Evolutionary conservation across 1,139 yeast genomes (phyloP).

Genomic region (Saccharomyces hybrid): DNA sequence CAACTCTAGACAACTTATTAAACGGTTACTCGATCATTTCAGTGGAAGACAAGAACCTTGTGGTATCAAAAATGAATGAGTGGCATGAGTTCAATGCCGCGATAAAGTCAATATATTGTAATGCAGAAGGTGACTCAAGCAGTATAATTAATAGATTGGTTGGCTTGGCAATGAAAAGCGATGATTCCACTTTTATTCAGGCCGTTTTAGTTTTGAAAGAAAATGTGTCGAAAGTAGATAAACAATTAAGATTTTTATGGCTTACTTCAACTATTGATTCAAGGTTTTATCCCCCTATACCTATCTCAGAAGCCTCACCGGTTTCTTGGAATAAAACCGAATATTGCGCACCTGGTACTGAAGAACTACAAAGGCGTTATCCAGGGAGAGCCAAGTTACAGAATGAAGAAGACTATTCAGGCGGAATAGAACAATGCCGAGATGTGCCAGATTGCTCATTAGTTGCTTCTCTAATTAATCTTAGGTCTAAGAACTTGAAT

Average conservation of each 20-base stretch:
- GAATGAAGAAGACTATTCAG: constrained; percentile 25
- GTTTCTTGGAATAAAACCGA: constrained; percentile 13
- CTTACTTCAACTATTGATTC: constrained; percentile 36
- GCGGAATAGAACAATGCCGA: constrained; percentile 36
- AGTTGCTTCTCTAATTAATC: constrained; percentile 53
- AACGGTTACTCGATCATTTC: background rate
- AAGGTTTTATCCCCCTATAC: constrained; percentile 36
- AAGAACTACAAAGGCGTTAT: constrained; percentile 11
- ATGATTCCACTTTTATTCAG: constrained; percentile 13
- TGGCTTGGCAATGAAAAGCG: constrained; percentile 7
- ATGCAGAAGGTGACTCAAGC: background rate
- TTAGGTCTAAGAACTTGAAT: constrained; percentile 32
- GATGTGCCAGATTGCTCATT: constrained; percentile 73
- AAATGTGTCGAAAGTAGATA: constrained; percentile 9
- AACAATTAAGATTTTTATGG: constrained; percentile 38
- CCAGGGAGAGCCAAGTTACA: constrained; percentile 17
- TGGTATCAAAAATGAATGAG: background rate
- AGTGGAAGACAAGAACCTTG: background rate
- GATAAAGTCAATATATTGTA: constrained; percentile 8
- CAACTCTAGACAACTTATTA: background rate
- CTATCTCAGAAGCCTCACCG: constrained; percentile 16
- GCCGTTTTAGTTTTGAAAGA: constrained; percentile 14
- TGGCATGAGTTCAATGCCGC: constrained; percentile 13
- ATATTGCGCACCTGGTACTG: constrained; percentile 8
- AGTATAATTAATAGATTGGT: background rate